phyloP scores from a whole-genome alignment of 805 yeast species.

The Suhomyces canberraensis region DNA sequence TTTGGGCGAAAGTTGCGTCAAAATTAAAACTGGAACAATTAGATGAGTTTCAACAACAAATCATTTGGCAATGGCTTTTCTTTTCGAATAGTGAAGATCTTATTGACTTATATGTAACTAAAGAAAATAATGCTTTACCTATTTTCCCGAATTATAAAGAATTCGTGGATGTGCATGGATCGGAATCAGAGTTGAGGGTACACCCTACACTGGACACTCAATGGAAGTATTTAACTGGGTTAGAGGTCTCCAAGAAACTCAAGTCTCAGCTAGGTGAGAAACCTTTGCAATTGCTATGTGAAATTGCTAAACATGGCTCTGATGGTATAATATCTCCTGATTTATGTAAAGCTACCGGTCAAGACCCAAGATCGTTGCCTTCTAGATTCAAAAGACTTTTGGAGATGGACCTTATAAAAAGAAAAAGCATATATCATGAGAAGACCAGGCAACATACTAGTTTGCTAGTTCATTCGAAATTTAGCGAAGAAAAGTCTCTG shows the following conservation, averaged over 20 bases:
- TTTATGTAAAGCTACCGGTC: constrained; percentile 54
- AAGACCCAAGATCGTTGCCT: constrained; percentile 70
- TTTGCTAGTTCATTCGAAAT: constrained; percentile 50
- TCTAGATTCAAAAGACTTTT: constrained; percentile 56
- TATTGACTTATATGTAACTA: constrained; percentile 13
- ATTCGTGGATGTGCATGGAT: constrained; percentile 15
- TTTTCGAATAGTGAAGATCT: constrained; percentile 11
- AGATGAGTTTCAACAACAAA: constrained; percentile 36
- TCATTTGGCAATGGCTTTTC: constrained; percentile 41
- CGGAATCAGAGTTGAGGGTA: constrained; percentile 17
- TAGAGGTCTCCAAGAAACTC: constrained; percentile 39
- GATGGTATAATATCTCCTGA: constrained; percentile 60
- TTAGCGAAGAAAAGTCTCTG: constrained; percentile 27
- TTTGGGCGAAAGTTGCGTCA: constrained; percentile 24
- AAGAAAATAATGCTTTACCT: constrained; percentile 11
- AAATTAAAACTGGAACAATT: constrained; percentile 18
- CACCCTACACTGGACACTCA: constrained; percentile 52
- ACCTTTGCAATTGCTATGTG: constrained; percentile 53
- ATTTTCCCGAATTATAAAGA: constrained; percentile 17
- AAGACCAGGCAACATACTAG: constrained; percentile 51
- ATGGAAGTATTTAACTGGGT: constrained; percentile 57
- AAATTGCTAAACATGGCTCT: constrained; percentile 55
- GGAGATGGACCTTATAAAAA: constrained; percentile 47
- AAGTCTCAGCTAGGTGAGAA: constrained; percentile 53
- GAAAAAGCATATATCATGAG: constrained; percentile 29